Base-by-base conservation (phyloP, 2,329 filamentous ascomycete genomes). In the Aureobasidium sp. region DNA sequence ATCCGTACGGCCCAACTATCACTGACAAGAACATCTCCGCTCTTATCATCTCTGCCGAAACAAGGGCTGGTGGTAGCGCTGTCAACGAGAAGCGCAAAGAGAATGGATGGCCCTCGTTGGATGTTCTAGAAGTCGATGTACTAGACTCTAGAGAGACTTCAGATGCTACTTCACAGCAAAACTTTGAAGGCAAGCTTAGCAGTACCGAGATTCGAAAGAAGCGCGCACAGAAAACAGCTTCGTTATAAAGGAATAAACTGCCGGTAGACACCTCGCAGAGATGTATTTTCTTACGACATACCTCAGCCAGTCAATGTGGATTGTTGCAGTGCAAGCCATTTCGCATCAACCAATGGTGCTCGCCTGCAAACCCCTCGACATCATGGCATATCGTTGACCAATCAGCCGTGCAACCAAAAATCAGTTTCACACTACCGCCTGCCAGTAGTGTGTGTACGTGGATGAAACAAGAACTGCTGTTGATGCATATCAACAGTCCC, bases 1-100 rank as follows among this genome's bases (percentile, higher is more conserved):
- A 98, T 66, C 79, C 86, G 0, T 97, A 86, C 68, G 93, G 93
- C 0, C 93, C 93, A 3, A 96, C 93, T 0, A 87, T 95, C 57
- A 88, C 88, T 0, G 84, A 91, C 54, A 79, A 88, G 66, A 74
- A 78, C 25, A 85, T 97, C 57, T 83, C 86, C 39, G 88, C 85
- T 1, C 76, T 98, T 53, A 85, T 95, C 3, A 83, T 97, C 5
- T 96, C 90, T 5, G 84, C 80, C 11, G 93, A 98, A 73, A 97
- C 93, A 14, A 79, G 88, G 49, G 78, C 83, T 1, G 93, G 93
- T 29, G 93, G 90, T 4, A 75, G 81, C 55, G 87, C 87, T 0
- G 88, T 98, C 60, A 98, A 98, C 65, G 78, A 85, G n/a, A 87
- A 85, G 66, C 80, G 93, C 39, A 71, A 64, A 24, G 85, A 87